Base-by-base conservation (phyloP, 108 stramenopile genomes). In the Epithemia pelagica region DNA sequence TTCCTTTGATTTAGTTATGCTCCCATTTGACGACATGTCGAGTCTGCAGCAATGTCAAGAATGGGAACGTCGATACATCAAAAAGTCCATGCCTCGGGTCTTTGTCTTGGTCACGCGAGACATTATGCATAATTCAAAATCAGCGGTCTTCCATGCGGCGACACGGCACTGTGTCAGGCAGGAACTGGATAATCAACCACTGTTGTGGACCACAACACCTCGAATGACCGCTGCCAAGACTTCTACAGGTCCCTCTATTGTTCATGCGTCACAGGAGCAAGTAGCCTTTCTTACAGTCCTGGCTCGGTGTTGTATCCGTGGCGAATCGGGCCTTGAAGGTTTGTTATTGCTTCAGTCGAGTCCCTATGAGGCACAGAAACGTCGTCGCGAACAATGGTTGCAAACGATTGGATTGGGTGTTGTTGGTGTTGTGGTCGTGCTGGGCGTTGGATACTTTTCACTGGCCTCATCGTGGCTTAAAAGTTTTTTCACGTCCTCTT, bases 391-490 rank as follows among this genome's bases (percentile, higher is more conserved):
- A 72, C 18, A 70, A 65, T 28, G 78, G 80, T 63, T 66, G 78
- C 53, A 72, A 68, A 32, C 67, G 66, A 69, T 90, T 58, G 86
- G 83, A 85, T 63, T 90, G 61, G 83, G 85, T 19, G 82, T 85
- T 21, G 58, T 83, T 29, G 79, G 85, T 15, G 78, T 83, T 63
- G 88, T 81, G 2, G 78, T 83, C 20, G 78, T 82, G 3, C 75
- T 79, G 25, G 82, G 82, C 32, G 85, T 83, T 46, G 81, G 76
- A 29, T 77, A 72, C 32, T 64, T 77, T 46, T 46, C 37, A 5
- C 15, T 46, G 37, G 37, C 37, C 37, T 10, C 37, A 15, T 46
- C 37, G 5, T 46, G 37, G 37, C 15, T 46, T 15, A 5, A 15
- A 5, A 46, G 37, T 15, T 46, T 46, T 15, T 46, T 46, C 37